A percentile compares a stretch with the other conserved stretches of the same genome.
Evolutionary conservation across 2,329 filamentous ascomycete genomes (phyloP).

Genomic region (Diaporthe sp.): DNA sequence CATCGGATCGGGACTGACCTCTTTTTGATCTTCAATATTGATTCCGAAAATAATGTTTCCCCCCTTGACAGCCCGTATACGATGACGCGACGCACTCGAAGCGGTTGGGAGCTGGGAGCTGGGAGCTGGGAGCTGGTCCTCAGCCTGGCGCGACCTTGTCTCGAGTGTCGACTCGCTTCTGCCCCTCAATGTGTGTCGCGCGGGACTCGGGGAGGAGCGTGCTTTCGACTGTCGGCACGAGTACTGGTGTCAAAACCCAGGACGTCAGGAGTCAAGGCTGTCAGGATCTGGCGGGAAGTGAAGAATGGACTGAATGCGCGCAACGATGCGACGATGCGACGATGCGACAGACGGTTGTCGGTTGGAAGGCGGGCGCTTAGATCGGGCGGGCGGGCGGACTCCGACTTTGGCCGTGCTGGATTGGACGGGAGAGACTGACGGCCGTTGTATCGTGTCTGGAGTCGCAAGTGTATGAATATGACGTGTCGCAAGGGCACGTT

Average conservation of each 20-base stretch:
- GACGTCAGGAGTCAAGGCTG: background rate
- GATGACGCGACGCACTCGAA: conserved; percentile 22
- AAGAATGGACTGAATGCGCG: conserved; percentile 12
- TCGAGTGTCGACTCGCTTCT: background rate
- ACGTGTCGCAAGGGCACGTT: conserved; percentile 20
- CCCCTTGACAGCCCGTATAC: conserved; percentile 21
- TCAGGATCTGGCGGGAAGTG: background rate
- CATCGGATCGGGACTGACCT: conserved; percentile 34
- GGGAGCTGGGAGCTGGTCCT: conserved; percentile 19
- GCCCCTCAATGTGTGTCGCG: conserved; percentile 25
- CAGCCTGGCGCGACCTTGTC: conserved; percentile 20
- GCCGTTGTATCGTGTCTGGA: background rate
- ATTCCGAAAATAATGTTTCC: background rate
- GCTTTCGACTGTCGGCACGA: background rate
- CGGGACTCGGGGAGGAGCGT: conserved; percentile 4
- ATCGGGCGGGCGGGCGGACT: conserved; percentile 16
- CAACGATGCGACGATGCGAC: conserved; percentile 13
- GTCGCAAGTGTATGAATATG: conserved; percentile 13
- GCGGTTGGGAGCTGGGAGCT: conserved; percentile 14
- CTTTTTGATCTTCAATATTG: background rate
- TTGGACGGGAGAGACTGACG: conserved; percentile 6
- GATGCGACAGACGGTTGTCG: conserved; percentile 26
- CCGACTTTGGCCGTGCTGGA: conserved; percentile 22
- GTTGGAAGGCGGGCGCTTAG: conserved; percentile 17
- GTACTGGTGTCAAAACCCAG: background rate